phyloP scores from a whole-genome alignment of 805 yeast species.

The Starmerella davenportii region DNA sequence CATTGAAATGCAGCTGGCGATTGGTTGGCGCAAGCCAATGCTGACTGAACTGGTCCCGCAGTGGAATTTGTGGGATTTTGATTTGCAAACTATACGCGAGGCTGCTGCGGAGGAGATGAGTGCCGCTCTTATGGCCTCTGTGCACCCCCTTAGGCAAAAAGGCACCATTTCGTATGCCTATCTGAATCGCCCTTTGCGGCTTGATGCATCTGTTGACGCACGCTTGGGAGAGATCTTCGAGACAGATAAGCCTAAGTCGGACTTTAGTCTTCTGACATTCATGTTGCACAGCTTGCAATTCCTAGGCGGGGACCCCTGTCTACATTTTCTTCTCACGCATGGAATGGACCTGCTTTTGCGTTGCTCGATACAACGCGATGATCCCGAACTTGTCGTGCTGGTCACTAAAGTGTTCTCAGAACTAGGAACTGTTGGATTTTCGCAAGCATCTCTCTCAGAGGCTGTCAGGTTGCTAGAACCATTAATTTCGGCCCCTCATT shows the following conservation, averaged over 20 bases:
- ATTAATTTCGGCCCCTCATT: conserved; percentile 22
- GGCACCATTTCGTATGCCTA: not conserved
- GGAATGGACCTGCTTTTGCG: conserved; percentile 54
- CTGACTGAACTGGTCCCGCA: not conserved
- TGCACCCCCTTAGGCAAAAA: not conserved
- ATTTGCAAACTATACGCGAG: conserved; percentile 9
- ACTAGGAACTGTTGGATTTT: conserved; percentile 33
- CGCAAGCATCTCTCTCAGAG: conserved; percentile 27
- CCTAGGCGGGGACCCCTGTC: conserved; percentile 35
- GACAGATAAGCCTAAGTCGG: not conserved
- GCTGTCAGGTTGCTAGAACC: conserved; percentile 19
- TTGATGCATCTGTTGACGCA: not conserved
- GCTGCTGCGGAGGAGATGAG: conserved; percentile 7
- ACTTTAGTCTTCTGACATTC: conserved; percentile 9
- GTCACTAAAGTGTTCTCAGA: conserved; percentile 33
- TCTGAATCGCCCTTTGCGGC: not conserved
- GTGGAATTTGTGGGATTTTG: conserved; percentile 10
- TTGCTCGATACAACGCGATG: conserved; percentile 54
- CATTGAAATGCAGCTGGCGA: conserved; percentile 4
- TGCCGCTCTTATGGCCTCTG: not conserved
- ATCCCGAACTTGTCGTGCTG: conserved; percentile 34
- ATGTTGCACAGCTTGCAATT: conserved; percentile 33
- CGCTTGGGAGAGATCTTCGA: conserved; percentile 2
- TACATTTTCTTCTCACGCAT: conserved; percentile 33
- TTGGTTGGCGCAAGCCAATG: conserved; percentile 3